phyloP scores from a whole-genome alignment of 1,284 basidiomycete species.

The Cryptococcus deneoformans region DNA sequence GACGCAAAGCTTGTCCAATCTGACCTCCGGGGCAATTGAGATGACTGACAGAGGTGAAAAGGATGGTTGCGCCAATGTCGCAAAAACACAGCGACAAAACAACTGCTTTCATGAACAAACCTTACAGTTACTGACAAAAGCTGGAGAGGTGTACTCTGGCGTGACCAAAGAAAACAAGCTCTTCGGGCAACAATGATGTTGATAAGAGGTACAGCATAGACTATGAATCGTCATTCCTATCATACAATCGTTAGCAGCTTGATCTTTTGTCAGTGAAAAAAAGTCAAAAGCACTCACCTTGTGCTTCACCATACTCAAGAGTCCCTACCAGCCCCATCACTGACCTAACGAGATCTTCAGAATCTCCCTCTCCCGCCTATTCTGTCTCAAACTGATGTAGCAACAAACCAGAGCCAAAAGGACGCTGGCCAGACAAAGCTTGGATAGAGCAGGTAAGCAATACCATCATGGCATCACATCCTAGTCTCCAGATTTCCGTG shows the following conservation, averaged over 20 bases:
- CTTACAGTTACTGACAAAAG: background rate
- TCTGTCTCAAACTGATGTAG: background rate
- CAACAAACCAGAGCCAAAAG: slow-evolving; percentile 54
- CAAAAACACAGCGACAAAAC: no score
- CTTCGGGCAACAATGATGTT: slow-evolving; percentile 75
- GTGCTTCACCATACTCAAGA: slow-evolving; percentile 54
- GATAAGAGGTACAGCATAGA: slow-evolving; percentile 79
- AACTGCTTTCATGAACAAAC: no score
- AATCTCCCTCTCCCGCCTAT: background rate
- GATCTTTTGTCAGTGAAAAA: background rate
- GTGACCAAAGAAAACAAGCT: slow-evolving; percentile 16
- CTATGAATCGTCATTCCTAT: slow-evolving; percentile 87
- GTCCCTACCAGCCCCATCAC: background rate
- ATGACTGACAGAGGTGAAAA: background rate
- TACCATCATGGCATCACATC: slow-evolving; percentile 73
- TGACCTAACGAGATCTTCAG: background rate
- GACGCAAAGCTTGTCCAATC: background rate
- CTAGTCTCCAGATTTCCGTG: slow-evolving; percentile 89
- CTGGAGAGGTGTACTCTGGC: background rate
- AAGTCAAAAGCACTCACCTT: slow-evolving; percentile 50
- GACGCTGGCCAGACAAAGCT: slow-evolving; percentile 65
- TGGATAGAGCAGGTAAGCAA: slow-evolving; percentile 76
- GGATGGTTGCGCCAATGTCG: background rate
- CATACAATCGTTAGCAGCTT: background rate
- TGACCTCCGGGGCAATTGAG: background rate